Percentiles rank a stretch among this genome's conserved stretches.
Evolutionary conservation across 495 filamentous ascomycete genomes (phyloP).

Genomic region (Podospora bellae-mahoneyi): DNA sequence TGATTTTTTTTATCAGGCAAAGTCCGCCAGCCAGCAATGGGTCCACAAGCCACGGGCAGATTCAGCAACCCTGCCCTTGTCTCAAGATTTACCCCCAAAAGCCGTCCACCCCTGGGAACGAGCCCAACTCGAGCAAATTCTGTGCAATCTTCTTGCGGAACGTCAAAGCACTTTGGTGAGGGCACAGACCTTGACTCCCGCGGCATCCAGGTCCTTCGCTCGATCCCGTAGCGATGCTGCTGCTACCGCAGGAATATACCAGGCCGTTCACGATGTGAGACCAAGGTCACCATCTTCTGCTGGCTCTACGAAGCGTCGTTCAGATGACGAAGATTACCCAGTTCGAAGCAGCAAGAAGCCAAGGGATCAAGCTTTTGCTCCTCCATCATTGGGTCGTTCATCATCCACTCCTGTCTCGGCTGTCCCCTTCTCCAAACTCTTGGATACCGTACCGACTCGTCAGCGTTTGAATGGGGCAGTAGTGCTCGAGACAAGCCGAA

Average conservation of each 20-base stretch:
- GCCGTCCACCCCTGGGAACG: constrained; percentile 18
- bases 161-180: not conserved
- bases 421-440: not conserved
- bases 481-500: not conserved
- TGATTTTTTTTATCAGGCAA: constrained; percentile 24
- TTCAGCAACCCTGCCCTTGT: constrained; percentile 15
- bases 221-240: not conserved
- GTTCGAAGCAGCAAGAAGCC: not conserved
- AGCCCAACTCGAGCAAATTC: constrained; percentile 19
- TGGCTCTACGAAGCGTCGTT: not conserved
- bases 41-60: constrained; percentile 18
- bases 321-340: not conserved
- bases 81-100: constrained; percentile 8
- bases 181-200: not conserved
- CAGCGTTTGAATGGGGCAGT: not conserved
- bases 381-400: not conserved
- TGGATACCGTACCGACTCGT: constrained; percentile 1
- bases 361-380: not conserved
- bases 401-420: not conserved
- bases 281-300: not conserved
- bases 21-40: constrained; percentile 23
- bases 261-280: not conserved
- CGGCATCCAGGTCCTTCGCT: not conserved
- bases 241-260: not conserved
- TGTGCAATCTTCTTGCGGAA: constrained; percentile 14